Conservation (phyloP, 2,329 filamentous ascomycete species). For the Fusarium avenaceum region DNA sequence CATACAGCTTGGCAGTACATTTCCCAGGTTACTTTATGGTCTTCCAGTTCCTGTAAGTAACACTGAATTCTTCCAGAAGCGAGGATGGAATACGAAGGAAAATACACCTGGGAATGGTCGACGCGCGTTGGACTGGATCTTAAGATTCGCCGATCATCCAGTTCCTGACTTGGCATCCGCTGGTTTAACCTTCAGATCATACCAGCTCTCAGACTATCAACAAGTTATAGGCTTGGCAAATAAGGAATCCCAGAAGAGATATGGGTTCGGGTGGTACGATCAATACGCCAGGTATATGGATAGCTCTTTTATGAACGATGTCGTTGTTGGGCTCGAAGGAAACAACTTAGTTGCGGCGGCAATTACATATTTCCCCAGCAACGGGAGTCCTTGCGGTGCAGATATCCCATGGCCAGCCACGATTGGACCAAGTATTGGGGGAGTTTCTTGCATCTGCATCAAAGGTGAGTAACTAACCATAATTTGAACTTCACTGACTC, state of each 20-base stretch:
- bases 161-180: conserved; percentile 56
- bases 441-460: conserved; percentile 72
- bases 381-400: conserved; percentile 60
- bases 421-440: conserved; percentile 66
- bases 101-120: conserved; percentile 62
- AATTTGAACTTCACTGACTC: conserved; percentile 19
- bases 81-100: conserved; percentile 66
- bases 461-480: conserved; percentile 58
- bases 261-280: conserved; percentile 70
- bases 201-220: conserved; percentile 61
- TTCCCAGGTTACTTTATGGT: conserved; percentile 70
- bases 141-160: conserved; percentile 65
- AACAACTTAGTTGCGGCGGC: conserved; percentile 65
- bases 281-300: conserved; percentile 67
- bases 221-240: conserved; percentile 65
- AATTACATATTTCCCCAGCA: conserved; percentile 65
- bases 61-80: conserved; percentile 66
- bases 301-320: conserved; percentile 63
- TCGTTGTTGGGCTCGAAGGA: conserved; percentile 67
- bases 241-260: conserved; percentile 60
- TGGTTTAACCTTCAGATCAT: conserved; percentile 61
- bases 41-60: conserved; percentile 60
- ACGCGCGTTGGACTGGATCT: conserved; percentile 66
- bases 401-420: conserved; percentile 69
- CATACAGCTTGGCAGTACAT: conserved; percentile 70